Evolutionary conservation across 352 stramenopile species (phyloP).

Genomic region (Phytophthora crassamura): DNA sequence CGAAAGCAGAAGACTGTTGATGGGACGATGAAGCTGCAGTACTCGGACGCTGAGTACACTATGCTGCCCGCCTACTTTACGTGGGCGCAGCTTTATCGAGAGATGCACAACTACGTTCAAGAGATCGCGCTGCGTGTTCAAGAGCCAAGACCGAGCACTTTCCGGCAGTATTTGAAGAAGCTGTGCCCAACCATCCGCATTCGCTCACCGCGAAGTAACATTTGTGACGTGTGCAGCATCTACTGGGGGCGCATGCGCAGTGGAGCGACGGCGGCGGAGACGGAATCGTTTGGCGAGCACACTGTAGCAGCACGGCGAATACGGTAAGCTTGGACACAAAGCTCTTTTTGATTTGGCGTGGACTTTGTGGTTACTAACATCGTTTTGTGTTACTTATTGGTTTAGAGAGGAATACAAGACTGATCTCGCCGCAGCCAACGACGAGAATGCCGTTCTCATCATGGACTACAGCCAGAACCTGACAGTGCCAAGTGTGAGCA

Average conservation of each 20-base stretch:
- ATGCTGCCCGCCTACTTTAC: too few species aligned
- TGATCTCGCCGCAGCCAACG: not conserved
- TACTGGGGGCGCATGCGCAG: not conserved
- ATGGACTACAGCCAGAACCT: constrained; percentile 36
- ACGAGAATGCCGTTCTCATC: constrained; percentile 18
- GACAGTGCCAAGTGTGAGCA: constrained; percentile 12
- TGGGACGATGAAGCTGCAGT: too few species aligned
- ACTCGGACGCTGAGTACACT: too few species aligned
- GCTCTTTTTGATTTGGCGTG: constrained; percentile 18
- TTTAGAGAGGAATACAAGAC: constrained; percentile 17
- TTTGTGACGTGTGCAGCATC: constrained; percentile 18
- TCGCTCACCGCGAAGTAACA: too few species aligned
- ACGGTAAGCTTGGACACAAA: constrained; percentile 5
- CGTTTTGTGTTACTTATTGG: not conserved
- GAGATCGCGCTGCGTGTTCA: too few species aligned
- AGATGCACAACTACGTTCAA: too few species aligned
- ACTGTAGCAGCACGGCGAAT: constrained; percentile 10
- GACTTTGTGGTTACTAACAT: not conserved
- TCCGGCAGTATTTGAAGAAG: too few species aligned
- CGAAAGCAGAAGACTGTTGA: not conserved
- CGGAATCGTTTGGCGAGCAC: constrained; percentile 12
- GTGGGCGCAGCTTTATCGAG: too few species aligned
- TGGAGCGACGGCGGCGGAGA: not conserved
- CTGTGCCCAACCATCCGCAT: too few species aligned
- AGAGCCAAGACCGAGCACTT: too few species aligned